Conservation (phyloP, 768 basidiomycete genomes). For the Mycena rebaudengoi region DNA sequence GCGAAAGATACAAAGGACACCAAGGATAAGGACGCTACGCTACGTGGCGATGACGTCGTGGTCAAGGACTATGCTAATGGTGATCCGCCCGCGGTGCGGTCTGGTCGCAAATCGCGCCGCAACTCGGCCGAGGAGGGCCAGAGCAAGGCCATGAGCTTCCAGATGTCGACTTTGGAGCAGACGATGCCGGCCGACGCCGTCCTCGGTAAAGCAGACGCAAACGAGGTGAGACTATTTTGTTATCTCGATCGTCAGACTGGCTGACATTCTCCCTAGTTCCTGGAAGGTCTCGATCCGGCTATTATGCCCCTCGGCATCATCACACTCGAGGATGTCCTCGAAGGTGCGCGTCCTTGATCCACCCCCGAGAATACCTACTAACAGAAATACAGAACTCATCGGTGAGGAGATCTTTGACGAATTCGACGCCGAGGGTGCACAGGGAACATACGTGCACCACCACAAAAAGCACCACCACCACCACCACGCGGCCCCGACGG, state of each 20-base stretch:
- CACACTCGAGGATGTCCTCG: conserved; percentile 75
- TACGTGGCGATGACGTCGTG: conserved; percentile 31
- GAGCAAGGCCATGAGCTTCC: conserved; percentile 21
- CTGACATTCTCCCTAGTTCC: conserved; percentile 50
- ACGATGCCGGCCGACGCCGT: conserved; percentile 76
- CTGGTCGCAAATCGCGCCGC: background rate
- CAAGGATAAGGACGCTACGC: conserved; percentile 14
- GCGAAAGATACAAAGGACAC: background rate
- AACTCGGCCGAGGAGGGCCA: conserved; percentile 6
- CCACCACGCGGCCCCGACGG: conserved; percentile 1
- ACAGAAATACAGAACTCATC: conserved; percentile 61
- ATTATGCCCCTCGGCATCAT: conserved; percentile 77
- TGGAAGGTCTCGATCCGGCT: conserved; percentile 66
- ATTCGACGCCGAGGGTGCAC: conserved; percentile 64
- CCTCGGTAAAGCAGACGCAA: conserved; percentile 60
- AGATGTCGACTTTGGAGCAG: conserved; percentile 57
- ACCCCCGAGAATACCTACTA: background rate
- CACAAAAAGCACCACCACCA: conserved; percentile 33
- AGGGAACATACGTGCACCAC: conserved; percentile 47
- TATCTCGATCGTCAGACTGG: background rate
- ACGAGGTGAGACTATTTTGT: conserved; percentile 47
- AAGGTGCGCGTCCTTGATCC: conserved; percentile 47
- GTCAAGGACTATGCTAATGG: conserved; percentile 38
- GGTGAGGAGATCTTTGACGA: conserved; percentile 81
- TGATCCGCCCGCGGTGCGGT: background rate